Base-by-base conservation (phyloP, 2,329 filamentous ascomycete genomes). In the Stemphylium vesicarium region DNA sequence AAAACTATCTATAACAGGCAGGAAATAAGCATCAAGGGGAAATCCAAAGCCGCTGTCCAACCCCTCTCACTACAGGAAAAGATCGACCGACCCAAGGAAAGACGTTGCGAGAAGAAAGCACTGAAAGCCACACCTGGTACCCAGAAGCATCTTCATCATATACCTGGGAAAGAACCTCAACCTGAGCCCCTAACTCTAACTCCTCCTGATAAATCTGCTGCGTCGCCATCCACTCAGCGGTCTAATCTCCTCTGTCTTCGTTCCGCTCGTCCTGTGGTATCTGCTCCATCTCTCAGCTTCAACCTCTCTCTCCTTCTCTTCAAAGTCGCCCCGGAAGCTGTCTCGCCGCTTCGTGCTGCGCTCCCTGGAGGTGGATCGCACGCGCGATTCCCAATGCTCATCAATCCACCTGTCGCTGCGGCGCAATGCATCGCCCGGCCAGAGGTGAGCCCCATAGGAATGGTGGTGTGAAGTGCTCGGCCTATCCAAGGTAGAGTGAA, bases 221-320 rank as follows among this genome's bases (percentile, higher is more conserved):
- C 63, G 56, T 38, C 60, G 49, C 56, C 60, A 66, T 12, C 66
- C 66, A 55, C 49, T 63, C 60, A 74, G 53, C 15, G 72, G 72
- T 49, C 59, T 68, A 59, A 64, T 63, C 55, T 73, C 70, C 55
- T 70, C 66, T 15, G 62, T 72, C 62, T 62, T 63, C 44, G 62
- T 69, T 60, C 66, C 68, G 60, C 70, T 71, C 1, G 70, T 44
- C 52, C 57, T 59, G 20, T 62, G 53, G 39, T 64, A 71, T 35
- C 57, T 49, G 15, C 62, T 64, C 51, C 49, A 62, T 37, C 55
- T 69, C 60, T 69, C 66, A 16, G 53, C 60, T 26, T 68, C 66
- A 39, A 44, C 57, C 31, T 61, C 54, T 48, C 20, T 48, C 33
- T 50, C 56, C 18, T 55, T 56, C 29, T 63, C 62, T 37, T 63